Base-by-base conservation (phyloP, 1,284 basidiomycete species). In the Fomitiporia mediterranea region DNA sequence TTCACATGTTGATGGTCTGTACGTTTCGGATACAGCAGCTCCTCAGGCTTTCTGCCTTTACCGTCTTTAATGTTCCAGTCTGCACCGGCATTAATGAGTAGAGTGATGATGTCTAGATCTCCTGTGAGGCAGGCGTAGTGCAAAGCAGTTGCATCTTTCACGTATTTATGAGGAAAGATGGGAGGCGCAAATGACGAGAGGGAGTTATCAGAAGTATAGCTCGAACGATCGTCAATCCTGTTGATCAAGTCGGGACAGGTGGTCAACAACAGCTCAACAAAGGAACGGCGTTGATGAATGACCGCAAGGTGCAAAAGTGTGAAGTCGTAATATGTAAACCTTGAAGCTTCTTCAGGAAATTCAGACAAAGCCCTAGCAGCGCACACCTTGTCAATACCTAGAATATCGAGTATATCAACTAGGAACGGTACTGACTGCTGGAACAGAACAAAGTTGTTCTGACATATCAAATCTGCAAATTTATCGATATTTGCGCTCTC, bases 61-160 rank as follows among this genome's bases (percentile, higher is more conserved):
- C n/a, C 30, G 43, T 57, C 56, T 17, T 43, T 37, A 15, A 47
- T 44, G 25, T 34, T 43, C 56, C 50, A 57, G 32, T 52, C 49
- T n/a, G 50, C 56, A 17, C 56, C 56, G 13, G 56, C 56, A 27
- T 38, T 35, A 21, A 57, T 30, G 4, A 57, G 50, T 4, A 52
- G 23, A 7, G 46, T 42, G 13, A 40, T 40, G 23, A 53, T 53
- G 11, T 52, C 42, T 15, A 57, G 11, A 15, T 57, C 37, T 2
- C 43, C 40, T 15, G 37, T 32, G 34, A 57, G 39, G 13, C 56
- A 53, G 2, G 56, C 56, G 32, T 52, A 53, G 40, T 57, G 56
- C 17, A 57, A 35, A 11, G 56, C 25, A 7, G 56, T 57, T 21
- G 56, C 49, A 15, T 32, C 50, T 21, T 47, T 34, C 11, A 52